Evolutionary conservation across 805 yeast genomes (phyloP), one percentile per base, ranked within the genome.

Genomic region (Wickerhamiella parazyma): DNA sequence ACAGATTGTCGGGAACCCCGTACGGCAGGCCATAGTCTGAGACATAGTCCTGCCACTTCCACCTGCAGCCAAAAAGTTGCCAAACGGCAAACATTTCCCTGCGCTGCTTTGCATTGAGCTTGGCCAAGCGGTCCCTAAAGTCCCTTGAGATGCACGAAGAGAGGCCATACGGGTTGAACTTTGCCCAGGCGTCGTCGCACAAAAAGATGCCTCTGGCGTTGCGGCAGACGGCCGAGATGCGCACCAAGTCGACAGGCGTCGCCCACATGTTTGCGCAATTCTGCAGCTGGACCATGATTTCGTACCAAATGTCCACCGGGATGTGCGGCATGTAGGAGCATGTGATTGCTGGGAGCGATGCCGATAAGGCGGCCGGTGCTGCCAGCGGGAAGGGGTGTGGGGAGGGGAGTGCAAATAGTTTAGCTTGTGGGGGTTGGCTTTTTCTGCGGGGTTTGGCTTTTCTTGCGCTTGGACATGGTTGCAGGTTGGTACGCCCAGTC

Each of bases 401-500:
- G n/a, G n/a, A n/a, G n/a, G n/a, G n/a, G n/a, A n/a, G n/a, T n/a
- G n/a, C n/a, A n/a, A n/a, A n/a, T n/a, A n/a, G n/a, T n/a, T n/a
- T n/a, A n/a, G n/a, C n/a, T n/a, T n/a, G n/a, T n/a, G n/a, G n/a
- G n/a, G n/a, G n/a, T n/a, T n/a, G n/a, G n/a, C n/a, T n/a, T n/a
- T n/a, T n/a, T n/a, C n/a, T n/a, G n/a, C n/a, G n/a, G n/a, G n/a
- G n/a, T n/a, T n/a, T n/a, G n/a, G 34, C 33, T 39, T 25, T 31
- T 29, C 8, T 31, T 29, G 16, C 42, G 36, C 16, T 24, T 26
- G 6, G 21, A 14, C 26, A 39, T 17, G 6, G 17, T 33, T 4
- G 41, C 41, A 1, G 42, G 46, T 6, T 38, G 7, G 41, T 48
- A 52, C 1, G 47, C 51, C 56, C 56, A 52, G 29, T 45, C 43